Evolutionary conservation across 768 basidiomycete genomes (phyloP), one percentile per base, ranked within the genome.

Genomic region (Phanerochaete sordida): DNA sequence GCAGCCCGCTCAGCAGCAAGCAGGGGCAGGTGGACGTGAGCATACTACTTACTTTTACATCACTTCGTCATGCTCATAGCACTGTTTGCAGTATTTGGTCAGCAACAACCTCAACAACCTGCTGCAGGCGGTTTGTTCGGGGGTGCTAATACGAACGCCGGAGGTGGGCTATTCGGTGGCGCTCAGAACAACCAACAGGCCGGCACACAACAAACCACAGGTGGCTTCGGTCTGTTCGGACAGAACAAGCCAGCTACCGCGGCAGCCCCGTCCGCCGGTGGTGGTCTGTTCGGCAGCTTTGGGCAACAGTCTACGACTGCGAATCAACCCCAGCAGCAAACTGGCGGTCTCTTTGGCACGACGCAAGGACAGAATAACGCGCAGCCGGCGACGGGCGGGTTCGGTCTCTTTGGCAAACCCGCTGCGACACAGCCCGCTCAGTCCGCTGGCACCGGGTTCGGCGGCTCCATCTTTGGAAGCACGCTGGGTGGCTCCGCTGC

Each of bases 1-100:
- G 37, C 74, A 76, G 13, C 61, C 73, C 47, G 65, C 70, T 35
- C 81, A 80, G 59, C 71, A 68, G 47, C 72, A 56, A 21, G 62
- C 50, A 48, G n/a, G 47, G 1, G 4, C 56, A 33, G 61, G 57
- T 37, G 50, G 51, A 26, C 35, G 58, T 59, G 60, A 46, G 57
- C 31, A n/a, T n/a, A n/a, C n/a, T n/a, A n/a, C n/a, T n/a, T n/a
- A n/a, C n/a, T n/a, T n/a, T n/a, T n/a, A n/a, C n/a, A 16, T 24
- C 27, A 4, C n/a, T 30, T 27, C 7, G 44, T 46, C 43, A 5
- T 7, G 23, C n/a, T 48, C 30, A n/a, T 60, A 73, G 21, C 5
- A 1, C 35, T 1, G 58, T 60, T 33, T 58, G 53, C 54, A 78
- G 77, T 77, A n/a, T 79, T 77, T 56, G 76, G 73, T n/a, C 70